Base-by-base conservation (phyloP, 768 basidiomycete genomes). In the Auricularia cornea region DNA sequence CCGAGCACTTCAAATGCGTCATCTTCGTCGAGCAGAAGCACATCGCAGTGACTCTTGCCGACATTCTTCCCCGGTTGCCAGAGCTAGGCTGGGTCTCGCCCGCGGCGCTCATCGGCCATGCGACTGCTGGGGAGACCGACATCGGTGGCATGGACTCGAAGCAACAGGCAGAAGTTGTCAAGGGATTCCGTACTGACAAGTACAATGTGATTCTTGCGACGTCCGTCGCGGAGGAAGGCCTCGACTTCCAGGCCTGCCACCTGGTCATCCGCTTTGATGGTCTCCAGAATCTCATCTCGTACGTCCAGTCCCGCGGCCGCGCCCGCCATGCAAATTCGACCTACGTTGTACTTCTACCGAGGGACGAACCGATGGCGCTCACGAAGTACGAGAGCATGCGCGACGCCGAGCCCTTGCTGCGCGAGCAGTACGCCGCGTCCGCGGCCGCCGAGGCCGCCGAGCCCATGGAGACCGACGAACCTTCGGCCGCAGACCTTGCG, bases 191-290 rank as follows among this genome's bases (percentile, higher is more conserved):
- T 41, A 78, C 82, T 6, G 81, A 85, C 1, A 76, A 79, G 59
- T 79, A 88, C 51, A 91, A 93, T 70, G 74, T 92, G 56, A 75
- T 94, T 26, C 79, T 94, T 66, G 89, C 92, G 3, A 94, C 92
- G 0, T 86, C 87, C 4, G 92, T 95, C 16, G 94, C 92, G 0
- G 94, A 96, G 73, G 94, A 96, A 76, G 94, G 94, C 0, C 80
- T 96, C 20, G 93, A 96, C 72, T 92, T 96, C 75, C 41, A 91
- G 89, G 87, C 87, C 12, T 94, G 92, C 72, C 89, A 92, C 69
- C 78, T 94, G 8, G 90, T 94, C 54, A 80, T 95, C 67, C 89
- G 93, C 4, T 94, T 93, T 68, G 92, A 96, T 69, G 77, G 83
- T 5, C 77, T 94, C 8, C 83, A 88, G 44, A 90, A 92, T 65